Evolutionary conservation across 169 alveolate species (phyloP).

Genomic region (Plasmodium yoelii): DNA sequence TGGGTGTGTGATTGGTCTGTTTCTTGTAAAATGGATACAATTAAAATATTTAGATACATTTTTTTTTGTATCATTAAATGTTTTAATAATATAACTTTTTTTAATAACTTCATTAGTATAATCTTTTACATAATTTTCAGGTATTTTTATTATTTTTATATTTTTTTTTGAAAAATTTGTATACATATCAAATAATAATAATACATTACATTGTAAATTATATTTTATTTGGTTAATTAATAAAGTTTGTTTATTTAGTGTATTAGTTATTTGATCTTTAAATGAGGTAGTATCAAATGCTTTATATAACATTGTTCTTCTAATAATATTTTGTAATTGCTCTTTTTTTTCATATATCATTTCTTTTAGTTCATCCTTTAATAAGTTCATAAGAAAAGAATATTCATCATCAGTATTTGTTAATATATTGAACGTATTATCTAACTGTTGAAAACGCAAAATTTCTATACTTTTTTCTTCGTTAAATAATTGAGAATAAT

Average conservation of each 20-base stretch:
- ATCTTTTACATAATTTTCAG: slow-evolving; percentile 26
- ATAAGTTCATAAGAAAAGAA: slow-evolving; percentile 45
- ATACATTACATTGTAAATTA: slow-evolving; percentile 25
- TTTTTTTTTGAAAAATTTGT: slow-evolving; percentile 35
- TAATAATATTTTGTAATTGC: slow-evolving; percentile 39
- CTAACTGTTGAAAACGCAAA: slow-evolving; percentile 34
- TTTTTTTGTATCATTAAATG: slow-evolving; percentile 40
- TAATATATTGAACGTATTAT: slow-evolving; percentile 22
- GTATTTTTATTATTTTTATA: slow-evolving; percentile 38
- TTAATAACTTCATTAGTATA: slow-evolving; percentile 30
- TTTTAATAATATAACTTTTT: slow-evolving; percentile 20
- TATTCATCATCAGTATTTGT: slow-evolving; percentile 64
- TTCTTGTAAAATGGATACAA: slow-evolving; percentile 63
- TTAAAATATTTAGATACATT: slow-evolving; percentile 52
- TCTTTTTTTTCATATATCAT: slow-evolving; percentile 69
- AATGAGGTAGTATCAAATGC: slow-evolving; percentile 20
- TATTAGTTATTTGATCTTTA: slow-evolving; percentile 53
- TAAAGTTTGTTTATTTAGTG: slow-evolving; percentile 45
- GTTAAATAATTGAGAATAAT: slow-evolving; percentile 26
- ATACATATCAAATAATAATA: slow-evolving; percentile 42
- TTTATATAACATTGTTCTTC: slow-evolving; percentile 23
- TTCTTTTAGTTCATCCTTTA: slow-evolving; percentile 54
- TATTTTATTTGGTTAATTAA: slow-evolving; percentile 36
- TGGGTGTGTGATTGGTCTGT: slow-evolving; percentile 74
- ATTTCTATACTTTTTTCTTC: slow-evolving; percentile 57